Conservation (phyloP, 345 rosid genomes). For the Euphorbia tirucalli region DNA sequence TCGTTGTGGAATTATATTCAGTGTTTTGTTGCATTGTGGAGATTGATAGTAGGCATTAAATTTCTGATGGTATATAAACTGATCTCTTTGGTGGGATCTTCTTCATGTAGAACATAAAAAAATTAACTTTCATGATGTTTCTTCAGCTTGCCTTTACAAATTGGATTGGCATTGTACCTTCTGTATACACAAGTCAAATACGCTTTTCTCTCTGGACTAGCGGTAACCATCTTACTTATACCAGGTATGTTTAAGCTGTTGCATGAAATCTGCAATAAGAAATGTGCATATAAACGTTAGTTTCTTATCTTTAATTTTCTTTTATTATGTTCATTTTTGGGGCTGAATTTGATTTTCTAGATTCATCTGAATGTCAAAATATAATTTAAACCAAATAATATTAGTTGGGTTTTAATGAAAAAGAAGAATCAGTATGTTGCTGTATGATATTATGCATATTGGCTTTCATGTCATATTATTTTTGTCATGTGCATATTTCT, state of each 20-base stretch:
- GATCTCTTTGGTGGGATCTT: background rate
- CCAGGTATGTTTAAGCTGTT: slow-evolving; percentile 52
- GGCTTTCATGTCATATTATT: background rate
- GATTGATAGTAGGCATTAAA: background rate
- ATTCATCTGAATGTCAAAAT: background rate
- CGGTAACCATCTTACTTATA: slow-evolving; percentile 68
- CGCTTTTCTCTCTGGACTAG: slow-evolving; percentile 83
- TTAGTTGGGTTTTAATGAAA: too few relatives aligned
- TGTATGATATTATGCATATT: background rate
- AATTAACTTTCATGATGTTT: slow-evolving; percentile 9
- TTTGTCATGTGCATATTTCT: background rate
- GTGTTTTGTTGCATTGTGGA: background rate
- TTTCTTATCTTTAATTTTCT: background rate
- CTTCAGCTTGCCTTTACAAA: slow-evolving; percentile 93
- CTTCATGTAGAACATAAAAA: background rate
- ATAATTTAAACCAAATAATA: background rate
- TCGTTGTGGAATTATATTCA: background rate
- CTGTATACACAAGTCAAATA: slow-evolving; percentile 86
- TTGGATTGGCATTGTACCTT: slow-evolving; percentile 80
- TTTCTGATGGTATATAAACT: too few relatives aligned
- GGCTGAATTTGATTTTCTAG: background rate
- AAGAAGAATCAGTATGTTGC: background rate
- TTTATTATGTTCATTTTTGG: background rate
- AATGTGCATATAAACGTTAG: background rate
- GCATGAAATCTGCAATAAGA: slow-evolving; percentile 2